Evolutionary conservation across 2,329 filamentous ascomycete species (phyloP).

Genomic region (Hortaea werneckii): DNA sequence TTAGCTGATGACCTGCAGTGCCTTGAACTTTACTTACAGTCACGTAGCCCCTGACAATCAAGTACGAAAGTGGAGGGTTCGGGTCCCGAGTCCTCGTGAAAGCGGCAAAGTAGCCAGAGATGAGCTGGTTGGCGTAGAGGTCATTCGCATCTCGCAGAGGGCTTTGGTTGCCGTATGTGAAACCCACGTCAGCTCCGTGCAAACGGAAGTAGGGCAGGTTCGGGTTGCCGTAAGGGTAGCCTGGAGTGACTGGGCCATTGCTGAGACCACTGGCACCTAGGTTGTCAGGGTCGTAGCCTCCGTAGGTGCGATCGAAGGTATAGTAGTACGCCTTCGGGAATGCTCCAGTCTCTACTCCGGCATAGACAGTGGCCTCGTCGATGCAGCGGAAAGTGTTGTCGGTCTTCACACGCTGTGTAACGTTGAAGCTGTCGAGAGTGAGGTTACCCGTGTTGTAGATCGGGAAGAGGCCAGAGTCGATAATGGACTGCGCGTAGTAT

Average conservation of each 20-base stretch:
- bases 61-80: slow-evolving; percentile 38
- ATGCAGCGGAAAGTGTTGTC: slow-evolving; percentile 51
- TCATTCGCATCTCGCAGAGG: slow-evolving; percentile 43
- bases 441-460: slow-evolving; percentile 38
- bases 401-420: slow-evolving; percentile 45
- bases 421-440: slow-evolving; percentile 48
- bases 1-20: neutral
- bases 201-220: slow-evolving; percentile 45
- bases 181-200: slow-evolving; percentile 43
- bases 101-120: slow-evolving; percentile 39
- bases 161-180: slow-evolving; percentile 23
- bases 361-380: slow-evolving; percentile 48
- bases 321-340: slow-evolving; percentile 48
- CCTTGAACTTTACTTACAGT: slow-evolving; percentile 21
- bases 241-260: slow-evolving; percentile 26
- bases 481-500: slow-evolving; percentile 30
- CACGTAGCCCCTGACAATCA: slow-evolving; percentile 38
- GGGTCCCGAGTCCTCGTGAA: slow-evolving; percentile 44
- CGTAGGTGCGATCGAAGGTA: slow-evolving; percentile 49
- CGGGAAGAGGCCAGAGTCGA: slow-evolving; percentile 42
- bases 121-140: slow-evolving; percentile 36
- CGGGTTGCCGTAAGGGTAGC: slow-evolving; percentile 37
- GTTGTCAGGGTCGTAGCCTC: slow-evolving; percentile 41
- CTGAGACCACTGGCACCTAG: slow-evolving; percentile 35
- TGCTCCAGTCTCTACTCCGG: slow-evolving; percentile 35